Base-by-base conservation (phyloP, 2,329 filamentous ascomycete genomes). In the Colletotrichum filicis region DNA sequence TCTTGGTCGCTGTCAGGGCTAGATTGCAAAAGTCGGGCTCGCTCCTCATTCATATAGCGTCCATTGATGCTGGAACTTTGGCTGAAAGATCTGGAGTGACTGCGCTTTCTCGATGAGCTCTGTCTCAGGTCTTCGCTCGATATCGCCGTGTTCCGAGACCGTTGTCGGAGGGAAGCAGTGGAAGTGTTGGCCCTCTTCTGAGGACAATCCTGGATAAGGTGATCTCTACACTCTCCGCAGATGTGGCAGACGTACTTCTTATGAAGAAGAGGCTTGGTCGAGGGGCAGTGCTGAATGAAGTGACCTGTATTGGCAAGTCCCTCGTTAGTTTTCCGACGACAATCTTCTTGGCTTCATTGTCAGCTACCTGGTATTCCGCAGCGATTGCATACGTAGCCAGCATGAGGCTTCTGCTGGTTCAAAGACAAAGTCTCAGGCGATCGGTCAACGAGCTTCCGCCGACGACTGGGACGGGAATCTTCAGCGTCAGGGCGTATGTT, bases 231-330 rank as follows among this genome's bases (percentile, higher is more conserved):
- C 2, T 52, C 49, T 19, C 73, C 76, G 22, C 77, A 79, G 8
- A 66, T 52, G 32, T 68, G 66, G 62, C 77, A 78, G 5, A 72
- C 19, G 46, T 78, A 77, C 12, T 64, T 63, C 19, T 61, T 37
- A 3, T 58, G 71, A 26, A 71, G 72, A 4, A 11, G 37, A 11
- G 16, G 46, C 30, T 71, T 66, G 19, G 19, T 66, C 1, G 37
- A 46, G 14, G 63, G 55, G 52, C 76, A 78, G 8, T 77, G 35
- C 24, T 73, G 67, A 28, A 77, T 65, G 30, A 69, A 66, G 61
- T 76, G 76, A 2, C 76, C 77, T 79, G n/a, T 7, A 24, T 19
- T 22, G 58, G 14, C 11, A 28, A 35, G 58, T 26, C 4, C 35
- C 28, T 58, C 1, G 60, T 57, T 62, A 49, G 35, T 30, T 35